These are phyloP conservation scores for Allium cepa DNA, from an alignment of 106 monocot species.

Conservation along the genomic window DNA sequence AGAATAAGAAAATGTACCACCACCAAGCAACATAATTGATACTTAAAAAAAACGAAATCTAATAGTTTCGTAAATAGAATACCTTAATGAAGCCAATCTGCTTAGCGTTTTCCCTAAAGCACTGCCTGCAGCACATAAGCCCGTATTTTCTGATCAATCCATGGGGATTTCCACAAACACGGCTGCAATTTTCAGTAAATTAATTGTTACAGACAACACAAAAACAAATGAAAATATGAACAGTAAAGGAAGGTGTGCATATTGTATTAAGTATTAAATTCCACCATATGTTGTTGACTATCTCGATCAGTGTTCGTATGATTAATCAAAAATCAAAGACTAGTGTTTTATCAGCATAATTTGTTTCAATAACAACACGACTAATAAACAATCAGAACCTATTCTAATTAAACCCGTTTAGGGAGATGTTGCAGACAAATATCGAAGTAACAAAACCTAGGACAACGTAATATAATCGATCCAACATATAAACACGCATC, in stretches of 20 bases:
- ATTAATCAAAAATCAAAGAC: neutral
- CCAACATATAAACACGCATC: too few species aligned
- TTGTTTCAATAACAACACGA: too few species aligned
- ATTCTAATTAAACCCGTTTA: neutral
- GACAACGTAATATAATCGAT: too few species aligned
- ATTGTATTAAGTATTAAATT: neutral
- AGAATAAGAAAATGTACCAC: too few species aligned
- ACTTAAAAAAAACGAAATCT: neutral
- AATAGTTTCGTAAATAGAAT: neutral
- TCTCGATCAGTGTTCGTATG: neutral
- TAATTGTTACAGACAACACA: neutral
- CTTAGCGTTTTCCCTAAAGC: conserved; percentile 13
- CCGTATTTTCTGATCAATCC: conserved; percentile 14
- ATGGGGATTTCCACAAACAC: conserved; percentile 15
- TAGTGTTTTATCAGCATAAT: too few species aligned
- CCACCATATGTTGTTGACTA: neutral
- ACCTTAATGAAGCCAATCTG: conserved; percentile 15
- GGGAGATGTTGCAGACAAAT: neutral
- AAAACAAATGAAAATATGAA: neutral
- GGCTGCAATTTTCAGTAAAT: neutral
- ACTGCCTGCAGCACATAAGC: conserved; percentile 16
- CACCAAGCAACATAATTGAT: neutral
- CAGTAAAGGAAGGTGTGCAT: neutral
- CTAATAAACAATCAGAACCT: neutral
- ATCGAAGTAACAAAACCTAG: neutral